These are phyloP conservation scores for Backusella psychrophila DNA, from an alignment of 192 early-diverging fungal genomes.

Conservation along the genomic window DNA sequence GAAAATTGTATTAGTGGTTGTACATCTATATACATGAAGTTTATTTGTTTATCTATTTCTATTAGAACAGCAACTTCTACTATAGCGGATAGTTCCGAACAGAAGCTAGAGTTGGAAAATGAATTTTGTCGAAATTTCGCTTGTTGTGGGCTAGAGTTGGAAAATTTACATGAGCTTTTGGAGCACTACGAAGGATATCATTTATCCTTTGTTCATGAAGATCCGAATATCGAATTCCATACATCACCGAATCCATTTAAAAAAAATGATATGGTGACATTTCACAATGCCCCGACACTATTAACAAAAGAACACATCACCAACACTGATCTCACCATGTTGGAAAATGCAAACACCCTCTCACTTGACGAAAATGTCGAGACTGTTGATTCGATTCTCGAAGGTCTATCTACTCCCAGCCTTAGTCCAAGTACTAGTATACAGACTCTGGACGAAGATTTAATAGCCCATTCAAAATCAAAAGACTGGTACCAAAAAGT, in stretches of 20 bases:
- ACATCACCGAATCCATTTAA: not conserved
- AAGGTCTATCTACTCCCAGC: not conserved
- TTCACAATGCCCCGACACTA: not conserved
- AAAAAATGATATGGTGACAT: not conserved
- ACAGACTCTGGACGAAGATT: not conserved
- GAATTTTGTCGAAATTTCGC: slow-evolving; percentile 91
- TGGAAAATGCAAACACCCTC: slow-evolving; percentile 8
- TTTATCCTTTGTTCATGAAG: slow-evolving; percentile 34
- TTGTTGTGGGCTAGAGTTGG: slow-evolving; percentile 86
- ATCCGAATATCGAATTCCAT: not conserved
- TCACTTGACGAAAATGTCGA: not conserved
- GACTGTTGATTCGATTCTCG: not conserved
- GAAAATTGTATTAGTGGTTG: not conserved
- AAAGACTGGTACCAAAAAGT: not conserved
- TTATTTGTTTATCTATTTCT: not conserved
- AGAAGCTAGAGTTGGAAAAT: slow-evolving; percentile 66
- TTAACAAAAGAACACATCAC: not conserved
- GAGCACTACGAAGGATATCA: slow-evolving; percentile 95
- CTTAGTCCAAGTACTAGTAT: slow-evolving; percentile 2
- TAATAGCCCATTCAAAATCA: not conserved
- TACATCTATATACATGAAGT: not conserved
- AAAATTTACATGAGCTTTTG: slow-evolving; percentile 87
- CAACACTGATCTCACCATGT: not conserved
- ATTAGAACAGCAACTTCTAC: not conserved
- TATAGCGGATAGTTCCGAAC: not conserved